Evolutionary conservation across 176 grass and related monocot species (phyloP), one percentile per base, ranked within the genome.

Genomic region (Oryza rufipogon): DNA sequence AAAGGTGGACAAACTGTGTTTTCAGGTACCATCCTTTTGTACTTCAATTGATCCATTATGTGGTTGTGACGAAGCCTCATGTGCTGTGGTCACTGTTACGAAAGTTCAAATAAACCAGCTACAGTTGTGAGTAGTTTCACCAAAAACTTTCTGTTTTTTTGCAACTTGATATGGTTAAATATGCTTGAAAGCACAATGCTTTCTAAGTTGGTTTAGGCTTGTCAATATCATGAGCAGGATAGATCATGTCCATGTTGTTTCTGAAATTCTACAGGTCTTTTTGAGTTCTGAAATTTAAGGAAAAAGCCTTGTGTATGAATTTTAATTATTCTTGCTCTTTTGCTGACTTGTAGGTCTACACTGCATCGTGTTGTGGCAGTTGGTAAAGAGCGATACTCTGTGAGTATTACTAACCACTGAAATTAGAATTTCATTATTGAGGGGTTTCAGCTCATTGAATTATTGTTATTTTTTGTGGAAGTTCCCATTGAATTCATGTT

Each of bases 1-100:
- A 97, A 73, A 89, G 95, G 68, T 97, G 95, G 92, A 97, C 90
- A 0, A 94, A 92, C 41, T 84, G 86, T 67, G 28, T 90, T 39
- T 97, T 92, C 63, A 76, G 95, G 92, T 97, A 84, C 0, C 20
- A 67, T 66, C 39, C 39, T 0, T 41, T 8, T 41, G 39, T 41
- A 41, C 12, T 2, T 81, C 8, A 38, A 2, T 19, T 70, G 5
- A 33, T 45, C n/a, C 11, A 23, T 73, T 47, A 2, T 51, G 9
- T 78, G 19, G 12, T 6, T 61, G 15, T 2, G 9, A 44, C 0
- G 71, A 61, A 41, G 28, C 58, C 22, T 34, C 3, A 19, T 34
- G 10, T 88, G 33, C 4, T 22, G 11, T 46, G 44, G 2, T 71
- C 9, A 4, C 51, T 19, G 38, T 60, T n/a, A n/a, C 9, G 8